These are phyloP conservation scores for Dothideomycetes sp. DNA, from an alignment of 2,329 filamentous ascomycete genomes.

Conservation along the genomic window DNA sequence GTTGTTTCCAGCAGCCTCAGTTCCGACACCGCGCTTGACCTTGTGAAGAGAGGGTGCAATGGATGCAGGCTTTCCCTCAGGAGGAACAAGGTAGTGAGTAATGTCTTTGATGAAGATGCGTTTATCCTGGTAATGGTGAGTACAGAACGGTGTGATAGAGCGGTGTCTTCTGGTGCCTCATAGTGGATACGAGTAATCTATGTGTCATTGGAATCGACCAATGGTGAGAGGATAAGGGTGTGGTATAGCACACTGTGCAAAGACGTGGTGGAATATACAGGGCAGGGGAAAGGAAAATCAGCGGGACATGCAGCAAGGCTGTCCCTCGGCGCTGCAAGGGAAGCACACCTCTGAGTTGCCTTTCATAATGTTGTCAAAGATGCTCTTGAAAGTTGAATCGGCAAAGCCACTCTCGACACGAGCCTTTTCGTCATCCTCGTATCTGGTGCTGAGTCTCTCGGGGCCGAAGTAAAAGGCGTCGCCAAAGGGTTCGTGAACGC, in stretches of 20 bases:
- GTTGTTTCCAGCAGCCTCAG: constrained; percentile 27
- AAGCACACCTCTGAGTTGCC: constrained; percentile 62
- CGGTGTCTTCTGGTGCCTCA: background rate
- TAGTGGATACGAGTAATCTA: background rate
- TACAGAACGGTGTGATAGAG: constrained; percentile 18
- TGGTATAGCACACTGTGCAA: background rate
- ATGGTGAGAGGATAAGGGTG: background rate
- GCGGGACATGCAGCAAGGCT: constrained; percentile 8
- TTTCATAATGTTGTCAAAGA: constrained; percentile 66
- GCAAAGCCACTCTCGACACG: constrained; percentile 54
- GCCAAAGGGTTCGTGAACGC: constrained; percentile 91
- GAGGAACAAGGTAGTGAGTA: constrained; percentile 80
- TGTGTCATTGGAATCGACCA: background rate
- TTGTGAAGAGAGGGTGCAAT: constrained; percentile 68
- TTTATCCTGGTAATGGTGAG: constrained; percentile 59
- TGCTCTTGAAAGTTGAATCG: constrained; percentile 62
- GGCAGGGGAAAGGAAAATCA: constrained; percentile 1
- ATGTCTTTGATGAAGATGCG: constrained; percentile 98
- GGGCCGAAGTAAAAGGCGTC: constrained; percentile 95
- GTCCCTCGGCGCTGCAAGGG: constrained; percentile 20
- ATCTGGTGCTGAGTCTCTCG: constrained; percentile 73
- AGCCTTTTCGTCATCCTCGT: constrained; percentile 56
- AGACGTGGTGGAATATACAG: background rate
- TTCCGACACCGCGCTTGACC: constrained; percentile 51
- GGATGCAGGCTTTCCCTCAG: constrained; percentile 55